These are phyloP conservation scores for Tetradesmus lagerheimii DNA, from an alignment of 139 green algal species.

Conservation along the genomic window DNA sequence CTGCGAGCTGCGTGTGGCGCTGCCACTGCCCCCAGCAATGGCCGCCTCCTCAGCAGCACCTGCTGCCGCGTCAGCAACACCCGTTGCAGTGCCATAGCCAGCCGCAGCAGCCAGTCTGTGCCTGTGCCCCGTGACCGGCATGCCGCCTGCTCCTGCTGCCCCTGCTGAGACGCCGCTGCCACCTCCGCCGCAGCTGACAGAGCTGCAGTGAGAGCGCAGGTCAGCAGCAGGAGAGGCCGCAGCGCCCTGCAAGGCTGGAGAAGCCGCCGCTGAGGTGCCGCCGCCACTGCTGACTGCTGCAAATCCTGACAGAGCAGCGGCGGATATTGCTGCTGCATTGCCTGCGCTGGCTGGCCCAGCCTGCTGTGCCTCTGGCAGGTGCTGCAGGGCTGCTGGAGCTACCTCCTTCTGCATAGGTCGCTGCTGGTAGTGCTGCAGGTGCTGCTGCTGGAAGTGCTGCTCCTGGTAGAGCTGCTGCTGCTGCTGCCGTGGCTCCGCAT, in stretches of 20 bases:
- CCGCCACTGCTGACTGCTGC: background rate
- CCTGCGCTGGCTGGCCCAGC: background rate
- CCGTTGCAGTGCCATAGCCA: background rate
- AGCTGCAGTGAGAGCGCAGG: slow-evolving; percentile 29
- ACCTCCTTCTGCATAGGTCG: background rate
- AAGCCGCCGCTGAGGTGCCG: background rate
- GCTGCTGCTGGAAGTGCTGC: background rate
- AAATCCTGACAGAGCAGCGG: slow-evolving; percentile 1
- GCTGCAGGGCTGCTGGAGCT: background rate
- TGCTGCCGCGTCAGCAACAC: background rate
- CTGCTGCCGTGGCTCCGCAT: background rate
- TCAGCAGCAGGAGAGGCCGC: slow-evolving; percentile 17
- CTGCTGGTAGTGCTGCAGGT: background rate
- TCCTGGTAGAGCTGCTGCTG: background rate
- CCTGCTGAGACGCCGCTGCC: background rate
- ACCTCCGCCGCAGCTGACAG: slow-evolving; percentile 28
- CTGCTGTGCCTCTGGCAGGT: background rate
- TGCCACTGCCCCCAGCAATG: slow-evolving; percentile 14
- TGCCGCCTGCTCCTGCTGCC: background rate
- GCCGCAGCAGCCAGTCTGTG: background rate
- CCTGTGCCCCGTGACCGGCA: background rate
- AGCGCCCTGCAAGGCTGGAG: background rate
- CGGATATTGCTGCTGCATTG: background rate
- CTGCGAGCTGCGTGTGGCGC: slow-evolving; percentile 23
- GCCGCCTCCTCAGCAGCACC: background rate